Base-by-base conservation (phyloP, 352 stramenopile species). In the Globisporangium okanoganense region DNA sequence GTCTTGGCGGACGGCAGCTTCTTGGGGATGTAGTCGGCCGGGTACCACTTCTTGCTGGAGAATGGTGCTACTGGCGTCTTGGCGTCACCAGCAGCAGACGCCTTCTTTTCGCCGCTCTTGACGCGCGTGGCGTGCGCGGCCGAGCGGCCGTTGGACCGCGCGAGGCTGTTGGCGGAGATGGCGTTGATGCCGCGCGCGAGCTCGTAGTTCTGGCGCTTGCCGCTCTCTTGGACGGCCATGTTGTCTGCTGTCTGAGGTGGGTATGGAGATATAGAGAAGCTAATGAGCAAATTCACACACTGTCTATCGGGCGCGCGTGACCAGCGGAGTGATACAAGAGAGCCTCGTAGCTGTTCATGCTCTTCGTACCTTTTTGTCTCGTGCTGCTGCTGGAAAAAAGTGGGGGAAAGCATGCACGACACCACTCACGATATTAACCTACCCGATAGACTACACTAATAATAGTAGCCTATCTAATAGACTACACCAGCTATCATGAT, bases 111-210 rank as follows among this genome's bases (percentile, higher is more conserved):
- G 47, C 66, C 70, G 54, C 67, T 87, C 66, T 83, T 82, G 65
- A 67, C 58, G 58, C 75, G 57, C 70, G 86, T 85, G 62, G 61
- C 57, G 70, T 24, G 49, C 49, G 49, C 27, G 27, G 49, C 27
- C 7, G 33, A 55, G 29, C 77, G 75, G 67, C 75, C 80, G 54
- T 90, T 92, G 35, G 69, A 75, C 64, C 79, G 78, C 20, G 67
- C 63, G 31, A 90, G 68, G 58, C 64, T 76, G 76, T 89, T 90
- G 69, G 58, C 50, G 45, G 81, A 74, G 69, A 92, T 89, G 62
- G 82, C 82, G 71, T 90, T 90, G 65, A 92, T 87, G 68, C 82
- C 81, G 60, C 81, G 80, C 44, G 82, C 82, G 54, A 92, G 71
- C 61, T 78, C 81, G 33, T 88, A 58, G 71, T 92, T 92, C 61